Conservation (phyloP, 768 basidiomycete genomes). For the Coprinellus micaceus region DNA sequence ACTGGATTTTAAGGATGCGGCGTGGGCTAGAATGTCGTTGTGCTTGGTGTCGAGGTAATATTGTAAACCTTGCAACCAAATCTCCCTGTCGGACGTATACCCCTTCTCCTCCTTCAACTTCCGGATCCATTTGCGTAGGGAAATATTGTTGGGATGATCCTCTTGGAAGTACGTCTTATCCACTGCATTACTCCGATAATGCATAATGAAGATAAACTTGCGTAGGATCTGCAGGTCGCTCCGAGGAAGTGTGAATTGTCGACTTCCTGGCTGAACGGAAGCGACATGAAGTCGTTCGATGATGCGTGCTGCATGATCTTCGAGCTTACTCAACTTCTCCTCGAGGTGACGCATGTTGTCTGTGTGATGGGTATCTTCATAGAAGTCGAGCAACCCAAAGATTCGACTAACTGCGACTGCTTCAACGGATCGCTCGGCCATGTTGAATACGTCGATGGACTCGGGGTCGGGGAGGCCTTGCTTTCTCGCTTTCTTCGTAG, state of each 20-base stretch:
- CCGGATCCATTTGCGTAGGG: slow-evolving; percentile 20
- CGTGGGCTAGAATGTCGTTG: slow-evolving; percentile 19
- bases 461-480: slow-evolving; percentile 10
- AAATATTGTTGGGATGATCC: slow-evolving; percentile 20
- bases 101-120: slow-evolving; percentile 18
- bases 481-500: slow-evolving; percentile 8
- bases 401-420: slow-evolving; percentile 11
- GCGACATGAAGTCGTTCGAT: slow-evolving; percentile 18
- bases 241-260: slow-evolving; percentile 20
- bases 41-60: slow-evolving; percentile 32
- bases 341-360: slow-evolving; percentile 27
- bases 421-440: slow-evolving; percentile 15
- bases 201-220: slow-evolving; percentile 36
- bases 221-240: slow-evolving; percentile 26
- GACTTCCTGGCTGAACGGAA: not conserved
- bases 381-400: slow-evolving; percentile 24
- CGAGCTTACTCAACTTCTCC: slow-evolving; percentile 23
- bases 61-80: slow-evolving; percentile 28
- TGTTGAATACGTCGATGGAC: slow-evolving; percentile 20
- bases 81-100: slow-evolving; percentile 18
- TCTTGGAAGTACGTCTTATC: slow-evolving; percentile 25
- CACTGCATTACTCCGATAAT: slow-evolving; percentile 24
- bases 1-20: too few species aligned
- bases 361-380: slow-evolving; percentile 19
- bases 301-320: slow-evolving; percentile 21